Evolutionary conservation across 495 filamentous ascomycete species (phyloP).

Genomic region (Trichoderma reesei): DNA sequence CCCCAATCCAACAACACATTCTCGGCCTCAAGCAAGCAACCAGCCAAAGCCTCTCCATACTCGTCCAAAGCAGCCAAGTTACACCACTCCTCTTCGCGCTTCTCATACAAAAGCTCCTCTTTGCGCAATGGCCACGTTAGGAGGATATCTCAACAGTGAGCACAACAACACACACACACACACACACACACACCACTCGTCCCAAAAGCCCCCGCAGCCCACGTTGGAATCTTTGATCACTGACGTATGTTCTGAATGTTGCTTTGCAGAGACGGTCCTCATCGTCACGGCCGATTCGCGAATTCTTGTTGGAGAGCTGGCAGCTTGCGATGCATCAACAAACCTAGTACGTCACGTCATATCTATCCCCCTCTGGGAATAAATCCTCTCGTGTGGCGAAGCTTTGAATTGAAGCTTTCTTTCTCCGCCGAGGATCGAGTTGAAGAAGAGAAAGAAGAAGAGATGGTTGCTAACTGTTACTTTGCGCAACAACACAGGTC

Average conservation of each 20-base stretch:
- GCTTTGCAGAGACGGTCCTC: slow-evolving; percentile 66
- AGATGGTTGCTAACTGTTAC: neutral
- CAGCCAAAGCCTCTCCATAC: neutral
- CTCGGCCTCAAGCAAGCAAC: neutral
- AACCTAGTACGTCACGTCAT: slow-evolving; percentile 53
- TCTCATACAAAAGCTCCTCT: neutral
- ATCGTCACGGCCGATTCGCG: slow-evolving; percentile 90
- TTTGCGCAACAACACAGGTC: slow-evolving; percentile 33
- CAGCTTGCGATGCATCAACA: slow-evolving; percentile 84
- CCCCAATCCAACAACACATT: neutral
- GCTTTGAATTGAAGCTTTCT: neutral
- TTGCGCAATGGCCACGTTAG: slow-evolving; percentile 7
- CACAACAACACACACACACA: neutral
- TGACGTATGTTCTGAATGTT: neutral
- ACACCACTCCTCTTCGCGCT: neutral
- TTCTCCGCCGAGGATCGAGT: neutral
- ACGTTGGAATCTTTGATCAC: neutral
- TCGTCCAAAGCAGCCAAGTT: too few relatives aligned
- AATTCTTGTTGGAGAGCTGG: slow-evolving; percentile 70
- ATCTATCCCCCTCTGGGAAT: neutral
- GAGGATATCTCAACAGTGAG: slow-evolving; percentile 12
- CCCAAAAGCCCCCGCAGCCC: neutral
- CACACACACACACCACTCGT: neutral
- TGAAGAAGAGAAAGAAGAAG: neutral
- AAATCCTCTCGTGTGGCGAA: too few relatives aligned